These are phyloP conservation scores for Trichoderma sp. DNA, from an alignment of 2,329 filamentous ascomycete genomes.

Conservation along the genomic window DNA sequence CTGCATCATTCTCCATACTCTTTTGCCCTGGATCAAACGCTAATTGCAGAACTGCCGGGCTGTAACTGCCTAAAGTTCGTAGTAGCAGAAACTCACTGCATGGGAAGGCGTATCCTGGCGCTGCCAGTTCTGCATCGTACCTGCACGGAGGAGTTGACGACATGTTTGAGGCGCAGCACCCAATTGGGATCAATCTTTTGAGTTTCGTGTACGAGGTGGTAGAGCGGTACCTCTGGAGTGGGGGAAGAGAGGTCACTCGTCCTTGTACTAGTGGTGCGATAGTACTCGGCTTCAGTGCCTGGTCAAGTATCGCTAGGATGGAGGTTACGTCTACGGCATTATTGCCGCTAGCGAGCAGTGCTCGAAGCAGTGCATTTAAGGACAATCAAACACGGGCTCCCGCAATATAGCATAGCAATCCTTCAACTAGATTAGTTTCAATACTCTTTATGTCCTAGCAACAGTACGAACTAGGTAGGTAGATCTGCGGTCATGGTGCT, in stretches of 20 bases:
- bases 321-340: background rate
- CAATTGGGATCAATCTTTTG: background rate
- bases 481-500: background rate
- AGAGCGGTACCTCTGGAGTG: background rate
- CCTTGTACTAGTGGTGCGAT: background rate
- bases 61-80: background rate
- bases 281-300: background rate
- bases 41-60: background rate
- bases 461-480: background rate
- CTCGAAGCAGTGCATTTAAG: background rate
- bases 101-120: background rate
- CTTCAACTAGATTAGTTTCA: background rate
- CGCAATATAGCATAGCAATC: background rate
- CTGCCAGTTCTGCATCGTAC: background rate
- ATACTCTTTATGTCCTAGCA: background rate
- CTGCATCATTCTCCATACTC: background rate
- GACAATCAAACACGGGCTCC: background rate
- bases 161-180: slow-evolving; percentile 5
- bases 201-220: background rate
- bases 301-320: background rate
- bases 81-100: background rate
- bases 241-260: background rate
- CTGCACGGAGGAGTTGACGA: slow-evolving; percentile 3
- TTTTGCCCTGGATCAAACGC: background rate
- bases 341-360: background rate